A percentile compares a stretch with the other conserved stretches of the same genome.
Evolutionary conservation across 2,329 filamentous ascomycete genomes (phyloP).

Genomic region (Diaporthe sp.): DNA sequence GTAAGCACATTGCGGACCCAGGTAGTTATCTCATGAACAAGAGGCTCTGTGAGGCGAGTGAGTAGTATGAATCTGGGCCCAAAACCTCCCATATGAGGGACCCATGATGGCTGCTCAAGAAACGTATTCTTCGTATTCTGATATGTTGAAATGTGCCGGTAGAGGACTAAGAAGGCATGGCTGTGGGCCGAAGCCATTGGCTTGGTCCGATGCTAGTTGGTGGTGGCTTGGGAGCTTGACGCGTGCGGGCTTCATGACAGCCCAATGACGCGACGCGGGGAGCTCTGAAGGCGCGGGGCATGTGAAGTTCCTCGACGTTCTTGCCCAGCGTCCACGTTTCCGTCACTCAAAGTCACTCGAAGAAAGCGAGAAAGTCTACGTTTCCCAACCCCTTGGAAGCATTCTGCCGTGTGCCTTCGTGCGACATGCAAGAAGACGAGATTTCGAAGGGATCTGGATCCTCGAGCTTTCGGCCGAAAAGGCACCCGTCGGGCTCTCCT

Average conservation of each 20-base stretch:
- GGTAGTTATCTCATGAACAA: neutral
- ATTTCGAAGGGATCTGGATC: constrained; percentile 11
- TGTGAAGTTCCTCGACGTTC: neutral
- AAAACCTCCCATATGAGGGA: neutral
- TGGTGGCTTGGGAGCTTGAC: constrained; percentile 12
- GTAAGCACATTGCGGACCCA: neutral
- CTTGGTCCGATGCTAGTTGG: neutral
- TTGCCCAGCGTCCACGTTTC: neutral
- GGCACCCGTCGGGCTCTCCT: constrained; percentile 2
- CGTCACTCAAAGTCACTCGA: neutral
- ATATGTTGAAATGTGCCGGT: neutral
- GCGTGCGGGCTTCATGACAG: neutral
- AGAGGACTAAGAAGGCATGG: neutral
- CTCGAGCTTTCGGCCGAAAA: constrained; percentile 15
- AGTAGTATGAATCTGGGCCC: neutral
- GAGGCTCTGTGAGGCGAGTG: neutral
- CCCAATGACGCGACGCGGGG: constrained; percentile 7
- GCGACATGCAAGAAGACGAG: neutral
- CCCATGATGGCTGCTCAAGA: neutral
- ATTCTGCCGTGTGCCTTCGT: neutral
- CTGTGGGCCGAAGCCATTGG: neutral
- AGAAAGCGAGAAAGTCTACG: neutral
- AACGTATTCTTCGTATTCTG: too few relatives aligned
- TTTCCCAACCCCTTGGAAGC: neutral
- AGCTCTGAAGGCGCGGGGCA: constrained; percentile 13